phyloP scores from a whole-genome alignment of 805 yeast genomes.

The Lachancea mirantina region DNA sequence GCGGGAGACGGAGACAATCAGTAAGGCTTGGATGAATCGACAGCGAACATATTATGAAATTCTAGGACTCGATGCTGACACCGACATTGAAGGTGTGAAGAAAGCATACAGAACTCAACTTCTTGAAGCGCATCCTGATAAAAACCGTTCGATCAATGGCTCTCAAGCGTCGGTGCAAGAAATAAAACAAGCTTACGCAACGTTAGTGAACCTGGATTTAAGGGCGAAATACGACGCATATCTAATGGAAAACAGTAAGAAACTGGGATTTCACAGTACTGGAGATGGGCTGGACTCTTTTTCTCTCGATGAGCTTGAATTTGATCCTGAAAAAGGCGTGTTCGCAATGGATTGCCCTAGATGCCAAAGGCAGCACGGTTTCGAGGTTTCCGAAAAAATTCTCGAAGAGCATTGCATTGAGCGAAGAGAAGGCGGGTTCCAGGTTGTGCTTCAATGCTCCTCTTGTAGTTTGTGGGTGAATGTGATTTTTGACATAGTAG shows the following conservation, averaged over 20 bases:
- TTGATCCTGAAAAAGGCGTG: slow-evolving; percentile 32
- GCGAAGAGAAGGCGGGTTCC: slow-evolving; percentile 44
- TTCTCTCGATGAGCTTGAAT: slow-evolving; percentile 55
- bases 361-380: slow-evolving; percentile 48
- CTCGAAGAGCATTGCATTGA: slow-evolving; percentile 46
- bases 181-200: slow-evolving; percentile 60
- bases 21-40: too few relatives aligned
- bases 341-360: slow-evolving; percentile 56
- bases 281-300: slow-evolving; percentile 68
- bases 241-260: slow-evolving; percentile 31
- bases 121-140: slow-evolving; percentile 75
- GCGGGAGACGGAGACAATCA: too few relatives aligned
- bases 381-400: slow-evolving; percentile 53
- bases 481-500: slow-evolving; percentile 48
- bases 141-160: slow-evolving; percentile 23
- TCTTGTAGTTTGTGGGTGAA: slow-evolving; percentile 84
- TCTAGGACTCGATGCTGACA: slow-evolving; percentile 42
- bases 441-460: slow-evolving; percentile 69
- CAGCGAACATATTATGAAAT: slow-evolving; percentile 44
- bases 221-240: slow-evolving; percentile 48
- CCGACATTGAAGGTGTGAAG: slow-evolving; percentile 40
- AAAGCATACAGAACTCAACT: slow-evolving; percentile 57
- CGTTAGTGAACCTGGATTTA: slow-evolving; percentile 36
- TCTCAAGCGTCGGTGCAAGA: slow-evolving; percentile 28
- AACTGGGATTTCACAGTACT: slow-evolving; percentile 30